Base-by-base conservation (phyloP, 2,329 filamentous ascomycete species). In the Calonectria honghensis region DNA sequence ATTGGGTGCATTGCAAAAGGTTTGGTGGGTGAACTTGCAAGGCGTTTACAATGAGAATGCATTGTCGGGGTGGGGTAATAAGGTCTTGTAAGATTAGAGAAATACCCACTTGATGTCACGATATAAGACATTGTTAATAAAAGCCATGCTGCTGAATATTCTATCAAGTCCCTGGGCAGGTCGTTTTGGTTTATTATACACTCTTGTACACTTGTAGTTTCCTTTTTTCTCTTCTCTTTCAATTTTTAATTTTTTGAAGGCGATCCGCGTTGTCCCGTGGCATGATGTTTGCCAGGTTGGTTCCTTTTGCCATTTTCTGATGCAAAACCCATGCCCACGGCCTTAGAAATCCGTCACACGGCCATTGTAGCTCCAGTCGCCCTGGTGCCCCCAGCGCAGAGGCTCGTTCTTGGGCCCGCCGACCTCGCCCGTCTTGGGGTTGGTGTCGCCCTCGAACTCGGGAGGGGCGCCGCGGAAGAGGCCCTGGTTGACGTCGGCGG, bases 371-470 rank as follows among this genome's bases (percentile, higher is more conserved):
- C 95, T 98, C 94, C 96, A 99, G 81, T 93, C 92, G 1, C 95
- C 93, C 0, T 81, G 83, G 24, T 90, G 88, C 0, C 96, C 96
- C 96, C 96, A 98, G 80, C 96, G 88, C 83, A 98, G 83, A 67
- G 97, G 97, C 86, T 99, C 96, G 83, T 98, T 98, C 92, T 98
- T 99, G 7, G 97, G 97, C 1, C 97, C 97, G 7, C 97, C 97
- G 14, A 98, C 92, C 89, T 99, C 97, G 31, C 97, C 97, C 1
- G 97, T 99, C 88, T 93, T 94, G 3, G 97, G 97, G 85, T 99
- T 98, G 70, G 89, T 90, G 69, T 98, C 96, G 73, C 97, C 97
- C 79, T 96, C 93, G 81, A 99, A 99, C 87, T 98, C 96, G 2
- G 97, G 96, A 81, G 93, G 91, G 54, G 96, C 94, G 45, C 96